Evolutionary conservation across 2,329 filamentous ascomycete genomes (phyloP).

Genomic region (Hymenoscyphus fraxineus): DNA sequence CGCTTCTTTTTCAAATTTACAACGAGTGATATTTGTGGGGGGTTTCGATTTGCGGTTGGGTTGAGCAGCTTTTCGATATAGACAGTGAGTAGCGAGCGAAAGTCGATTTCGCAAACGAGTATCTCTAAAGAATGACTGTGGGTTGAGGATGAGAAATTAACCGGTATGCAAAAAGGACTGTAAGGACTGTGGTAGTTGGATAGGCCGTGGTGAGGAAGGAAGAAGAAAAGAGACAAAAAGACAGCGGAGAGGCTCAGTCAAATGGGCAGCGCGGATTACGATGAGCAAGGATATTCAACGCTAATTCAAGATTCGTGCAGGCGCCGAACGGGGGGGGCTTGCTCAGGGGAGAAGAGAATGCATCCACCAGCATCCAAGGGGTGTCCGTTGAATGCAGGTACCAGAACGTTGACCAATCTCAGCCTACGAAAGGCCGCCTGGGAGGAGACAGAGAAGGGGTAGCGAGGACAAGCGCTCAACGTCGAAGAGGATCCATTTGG

Average conservation of each 20-base stretch:
- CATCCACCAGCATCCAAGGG: background rate
- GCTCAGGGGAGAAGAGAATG: background rate
- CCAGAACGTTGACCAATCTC: conserved; percentile 4
- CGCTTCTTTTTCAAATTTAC: conserved; percentile 20
- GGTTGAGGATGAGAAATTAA: conserved; percentile 29
- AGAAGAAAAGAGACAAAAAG: conserved; percentile 17
- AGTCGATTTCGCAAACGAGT: conserved; percentile 33
- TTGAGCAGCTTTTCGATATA: conserved; percentile 16
- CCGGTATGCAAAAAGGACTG: conserved; percentile 29
- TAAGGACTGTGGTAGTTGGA: conserved; percentile 33
- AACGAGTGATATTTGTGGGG: conserved; percentile 13
- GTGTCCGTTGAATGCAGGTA: conserved; percentile 10
- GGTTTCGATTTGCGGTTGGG: background rate
- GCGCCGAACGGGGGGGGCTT: conserved; percentile 10
- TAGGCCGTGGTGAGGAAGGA: conserved; percentile 28
- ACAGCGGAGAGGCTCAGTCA: conserved; percentile 11
- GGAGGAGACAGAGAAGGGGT: background rate
- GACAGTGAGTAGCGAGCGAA: conserved; percentile 30
- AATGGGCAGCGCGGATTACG: conserved; percentile 19
- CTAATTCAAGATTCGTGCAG: conserved; percentile 21
- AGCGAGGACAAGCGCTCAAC: background rate
- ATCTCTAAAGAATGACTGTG: conserved; percentile 35
- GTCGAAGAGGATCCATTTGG: background rate
- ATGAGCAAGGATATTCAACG: conserved; percentile 16
- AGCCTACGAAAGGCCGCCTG: background rate